Percentiles rank a stretch among this genome's conserved stretches.
phyloP scores from a whole-genome alignment of 176 grass and related monocot species.

The Triticum urartu region DNA sequence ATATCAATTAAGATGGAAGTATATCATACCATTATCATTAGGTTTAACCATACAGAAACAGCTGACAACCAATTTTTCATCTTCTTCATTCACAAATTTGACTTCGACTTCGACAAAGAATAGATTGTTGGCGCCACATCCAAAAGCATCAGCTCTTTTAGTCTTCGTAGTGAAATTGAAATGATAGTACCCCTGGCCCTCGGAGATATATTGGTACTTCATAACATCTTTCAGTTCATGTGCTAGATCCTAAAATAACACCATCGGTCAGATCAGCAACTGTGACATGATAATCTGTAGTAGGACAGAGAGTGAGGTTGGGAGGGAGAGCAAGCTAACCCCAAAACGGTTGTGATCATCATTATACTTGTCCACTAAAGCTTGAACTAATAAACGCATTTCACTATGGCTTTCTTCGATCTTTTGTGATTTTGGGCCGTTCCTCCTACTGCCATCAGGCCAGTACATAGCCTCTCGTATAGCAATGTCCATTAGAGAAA shows the following conservation, averaged over 20 bases:
- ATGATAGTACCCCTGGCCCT: background rate
- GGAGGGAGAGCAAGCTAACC: background rate
- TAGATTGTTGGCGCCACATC: background rate
- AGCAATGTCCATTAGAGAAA: background rate
- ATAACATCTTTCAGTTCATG: background rate
- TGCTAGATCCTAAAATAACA: background rate
- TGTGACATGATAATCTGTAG: background rate
- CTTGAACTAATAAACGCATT: background rate
- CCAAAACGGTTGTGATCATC: background rate
- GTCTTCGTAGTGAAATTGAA: conserved; percentile 19
- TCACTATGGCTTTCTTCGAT: background rate
- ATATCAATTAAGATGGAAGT: background rate
- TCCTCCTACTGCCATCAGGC: background rate
- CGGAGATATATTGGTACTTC: background rate
- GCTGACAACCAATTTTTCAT: background rate
- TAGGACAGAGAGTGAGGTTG: background rate
- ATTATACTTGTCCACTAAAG: conserved; percentile 2
- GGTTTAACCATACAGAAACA: background rate
- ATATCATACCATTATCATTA: background rate
- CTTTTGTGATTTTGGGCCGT: background rate
- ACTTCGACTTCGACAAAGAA: conserved; percentile 21
- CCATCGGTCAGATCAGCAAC: background rate
- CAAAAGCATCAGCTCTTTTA: background rate
- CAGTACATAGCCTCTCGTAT: background rate
- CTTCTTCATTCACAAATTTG: background rate